A percentile compares a stretch with the other conserved stretches of the same genome.
Conservation (phyloP, 2,329 filamentous ascomycete species). For the Trichoderma asperellum region DNA sequence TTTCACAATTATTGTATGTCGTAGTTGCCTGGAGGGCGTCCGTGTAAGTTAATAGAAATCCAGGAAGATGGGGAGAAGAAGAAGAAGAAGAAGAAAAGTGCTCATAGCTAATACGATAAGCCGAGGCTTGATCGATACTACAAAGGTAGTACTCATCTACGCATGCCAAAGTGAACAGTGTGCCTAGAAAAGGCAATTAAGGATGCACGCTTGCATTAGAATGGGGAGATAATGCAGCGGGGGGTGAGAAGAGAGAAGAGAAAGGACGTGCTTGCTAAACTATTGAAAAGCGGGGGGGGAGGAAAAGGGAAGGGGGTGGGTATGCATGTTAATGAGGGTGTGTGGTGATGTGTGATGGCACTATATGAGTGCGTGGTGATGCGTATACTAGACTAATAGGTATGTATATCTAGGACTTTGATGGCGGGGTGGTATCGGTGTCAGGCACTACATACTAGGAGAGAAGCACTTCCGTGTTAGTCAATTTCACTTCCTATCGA, state of each 20-base stretch:
- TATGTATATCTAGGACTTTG: slow-evolving; percentile 2
- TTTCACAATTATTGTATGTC: too few species aligned
- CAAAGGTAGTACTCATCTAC: neutral
- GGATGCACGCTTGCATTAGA: neutral
- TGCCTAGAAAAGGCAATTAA: slow-evolving; percentile 13
- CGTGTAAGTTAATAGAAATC: neutral
- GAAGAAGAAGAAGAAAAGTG: neutral
- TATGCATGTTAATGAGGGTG: neutral
- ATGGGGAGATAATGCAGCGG: neutral
- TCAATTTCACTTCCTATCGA: neutral
- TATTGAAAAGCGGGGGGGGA: slow-evolving; percentile 18
- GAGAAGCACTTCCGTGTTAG: neutral
- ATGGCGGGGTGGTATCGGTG: neutral
- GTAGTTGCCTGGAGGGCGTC: neutral
- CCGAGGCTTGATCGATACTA: neutral
- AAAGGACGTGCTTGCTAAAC: neutral
- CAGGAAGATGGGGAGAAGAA: too few species aligned
- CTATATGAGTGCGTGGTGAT: neutral
- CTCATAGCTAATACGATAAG: neutral
- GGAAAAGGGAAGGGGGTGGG: neutral
- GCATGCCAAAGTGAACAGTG: neutral
- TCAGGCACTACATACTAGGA: neutral
- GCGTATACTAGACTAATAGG: neutral
- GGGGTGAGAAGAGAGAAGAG: neutral
- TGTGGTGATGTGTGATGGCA: neutral